phyloP scores from a whole-genome alignment of 192 early-diverging fungal genomes.

The Backusella morwellensis region DNA sequence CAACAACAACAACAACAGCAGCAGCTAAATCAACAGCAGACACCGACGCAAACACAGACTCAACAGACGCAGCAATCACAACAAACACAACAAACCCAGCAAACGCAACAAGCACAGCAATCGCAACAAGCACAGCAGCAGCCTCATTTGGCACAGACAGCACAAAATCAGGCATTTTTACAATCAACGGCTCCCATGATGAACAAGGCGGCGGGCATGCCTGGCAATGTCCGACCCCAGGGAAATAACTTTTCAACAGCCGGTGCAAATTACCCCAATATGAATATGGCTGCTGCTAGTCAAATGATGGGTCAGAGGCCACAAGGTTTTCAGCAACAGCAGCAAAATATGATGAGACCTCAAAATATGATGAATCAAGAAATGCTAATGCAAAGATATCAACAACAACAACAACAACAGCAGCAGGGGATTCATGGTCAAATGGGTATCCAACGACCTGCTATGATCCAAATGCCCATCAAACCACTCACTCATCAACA shows the following conservation, averaged over 20 bases:
- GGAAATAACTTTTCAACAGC: not conserved
- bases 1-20: constrained; percentile 7
- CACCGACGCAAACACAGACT: constrained; percentile 14
- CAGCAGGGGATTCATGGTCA: constrained; percentile 7
- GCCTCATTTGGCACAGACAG: not conserved
- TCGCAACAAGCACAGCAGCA: constrained; percentile 17
- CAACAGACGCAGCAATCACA: constrained; percentile 18
- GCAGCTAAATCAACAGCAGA: constrained; percentile 10
- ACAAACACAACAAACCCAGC: constrained; percentile 13
- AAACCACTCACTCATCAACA: constrained; percentile 18
- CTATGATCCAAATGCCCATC: constrained; percentile 10
- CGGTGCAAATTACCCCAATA: not conserved
- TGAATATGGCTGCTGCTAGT: not conserved
- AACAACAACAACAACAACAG: constrained; percentile 22
- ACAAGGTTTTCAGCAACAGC: constrained; percentile 11
- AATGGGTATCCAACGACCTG: not conserved
- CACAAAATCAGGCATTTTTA: not conserved
- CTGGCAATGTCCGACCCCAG: not conserved
- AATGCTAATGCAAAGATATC: constrained; percentile 5
- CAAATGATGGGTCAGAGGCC: constrained; percentile 10
- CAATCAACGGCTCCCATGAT: not conserved
- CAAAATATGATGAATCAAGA: constrained; percentile 5
- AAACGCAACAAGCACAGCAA: constrained; percentile 7
- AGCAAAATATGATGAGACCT: constrained; percentile 6
- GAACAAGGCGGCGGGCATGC: not conserved